phyloP scores from a whole-genome alignment of 192 early-diverging fungal genomes.

The Podila clonocystis region DNA sequence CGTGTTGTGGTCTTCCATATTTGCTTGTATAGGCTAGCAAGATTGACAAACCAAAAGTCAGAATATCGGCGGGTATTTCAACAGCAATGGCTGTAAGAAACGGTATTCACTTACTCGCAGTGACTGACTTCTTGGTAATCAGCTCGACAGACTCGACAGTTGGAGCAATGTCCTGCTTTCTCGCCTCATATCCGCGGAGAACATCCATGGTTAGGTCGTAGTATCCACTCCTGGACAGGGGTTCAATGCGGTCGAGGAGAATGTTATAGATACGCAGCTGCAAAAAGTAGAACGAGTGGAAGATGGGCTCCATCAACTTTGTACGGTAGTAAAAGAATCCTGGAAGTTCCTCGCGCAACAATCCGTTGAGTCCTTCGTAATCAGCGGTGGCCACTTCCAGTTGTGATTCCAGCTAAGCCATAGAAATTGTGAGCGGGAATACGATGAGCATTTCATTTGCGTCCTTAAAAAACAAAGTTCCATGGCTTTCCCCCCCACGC shows the following conservation, averaged over 20 bases:
- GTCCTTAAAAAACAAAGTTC: too few relatives aligned
- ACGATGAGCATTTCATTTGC: not conserved
- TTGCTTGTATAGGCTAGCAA: conserved; percentile 31
- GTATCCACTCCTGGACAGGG: conserved; percentile 59
- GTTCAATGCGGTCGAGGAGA: conserved; percentile 69
- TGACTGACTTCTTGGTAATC: conserved; percentile 41
- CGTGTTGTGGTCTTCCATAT: conserved; percentile 17
- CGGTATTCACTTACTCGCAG: conserved; percentile 24
- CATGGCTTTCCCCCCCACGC: too few relatives aligned
- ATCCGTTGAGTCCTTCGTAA: conserved; percentile 85
- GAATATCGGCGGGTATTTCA: not conserved
- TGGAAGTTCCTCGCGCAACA: conserved; percentile 84
- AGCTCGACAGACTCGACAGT: conserved; percentile 43
- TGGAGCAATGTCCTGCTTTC: conserved; percentile 36
- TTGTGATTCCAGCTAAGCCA: conserved; percentile 66
- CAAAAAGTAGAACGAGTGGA: conserved; percentile 84
- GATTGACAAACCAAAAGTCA: not conserved
- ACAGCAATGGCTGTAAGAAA: too few relatives aligned
- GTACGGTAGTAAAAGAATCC: conserved; percentile 76
- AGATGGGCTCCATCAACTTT: conserved; percentile 89
- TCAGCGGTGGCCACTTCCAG: conserved; percentile 85
- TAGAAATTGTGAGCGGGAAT: not conserved
- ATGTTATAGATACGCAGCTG: conserved; percentile 82
- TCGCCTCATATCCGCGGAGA: conserved; percentile 50
- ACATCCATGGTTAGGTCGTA: conserved; percentile 64